Evolutionary conservation across 2,329 filamentous ascomycete species (phyloP).

Genomic region (Cercospora zeae-maydis): DNA sequence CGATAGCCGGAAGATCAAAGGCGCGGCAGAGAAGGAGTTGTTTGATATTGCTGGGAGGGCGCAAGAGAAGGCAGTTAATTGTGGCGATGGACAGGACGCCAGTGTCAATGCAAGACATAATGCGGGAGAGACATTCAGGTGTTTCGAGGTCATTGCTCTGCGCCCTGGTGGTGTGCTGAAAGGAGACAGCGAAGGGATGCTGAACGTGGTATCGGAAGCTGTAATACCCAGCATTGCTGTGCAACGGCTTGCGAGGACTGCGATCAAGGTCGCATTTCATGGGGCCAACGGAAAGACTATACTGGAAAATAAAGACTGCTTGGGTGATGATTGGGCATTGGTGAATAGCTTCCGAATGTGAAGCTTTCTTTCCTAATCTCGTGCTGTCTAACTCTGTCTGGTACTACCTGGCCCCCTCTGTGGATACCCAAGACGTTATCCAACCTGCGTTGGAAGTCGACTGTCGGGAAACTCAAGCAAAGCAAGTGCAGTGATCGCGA

Average conservation of each 20-base stretch:
- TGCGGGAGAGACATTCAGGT: conserved; percentile 27
- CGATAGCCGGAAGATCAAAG: conserved; percentile 37
- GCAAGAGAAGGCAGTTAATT: conserved; percentile 25
- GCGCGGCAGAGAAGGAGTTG: conserved; percentile 38
- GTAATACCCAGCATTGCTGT: conserved; percentile 33
- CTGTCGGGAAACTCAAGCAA: neutral
- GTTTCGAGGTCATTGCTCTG: conserved; percentile 37
- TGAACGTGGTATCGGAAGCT: conserved; percentile 33
- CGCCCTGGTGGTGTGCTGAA: conserved; percentile 34
- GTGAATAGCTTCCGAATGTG: conserved; percentile 28
- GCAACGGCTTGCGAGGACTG: conserved; percentile 32
- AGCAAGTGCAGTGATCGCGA: neutral
- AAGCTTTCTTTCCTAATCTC: neutral
- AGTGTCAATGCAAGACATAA: conserved; percentile 3
- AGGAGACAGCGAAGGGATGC: conserved; percentile 31
- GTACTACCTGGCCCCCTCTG: neutral
- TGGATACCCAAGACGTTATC: neutral
- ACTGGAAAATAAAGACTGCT: conserved; percentile 37
- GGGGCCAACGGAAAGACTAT: conserved; percentile 34
- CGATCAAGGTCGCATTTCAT: conserved; percentile 31
- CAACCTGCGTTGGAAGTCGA: neutral
- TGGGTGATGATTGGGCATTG: conserved; percentile 38
- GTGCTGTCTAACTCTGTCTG: neutral
- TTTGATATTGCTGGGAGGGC: conserved; percentile 32
- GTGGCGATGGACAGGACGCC: conserved; percentile 16